Conservation (phyloP, 2,329 filamentous ascomycete species). For the Beauveria brongniartii region DNA sequence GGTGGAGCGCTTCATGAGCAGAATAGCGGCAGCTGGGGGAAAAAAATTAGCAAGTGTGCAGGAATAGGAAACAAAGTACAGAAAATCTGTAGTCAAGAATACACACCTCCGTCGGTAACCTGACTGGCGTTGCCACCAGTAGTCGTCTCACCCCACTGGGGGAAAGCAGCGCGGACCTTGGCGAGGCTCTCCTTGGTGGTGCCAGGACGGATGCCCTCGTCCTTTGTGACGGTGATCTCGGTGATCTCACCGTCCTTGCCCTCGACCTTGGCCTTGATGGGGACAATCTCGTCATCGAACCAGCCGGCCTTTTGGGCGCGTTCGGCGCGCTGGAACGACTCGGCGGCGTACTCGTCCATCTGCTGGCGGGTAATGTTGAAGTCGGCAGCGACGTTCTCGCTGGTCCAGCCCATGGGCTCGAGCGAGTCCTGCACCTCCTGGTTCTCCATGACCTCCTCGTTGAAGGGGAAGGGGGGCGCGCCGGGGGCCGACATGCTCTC, state of each 20-base stretch:
- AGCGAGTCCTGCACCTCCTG: constrained; percentile 80
- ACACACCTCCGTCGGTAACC: constrained; percentile 77
- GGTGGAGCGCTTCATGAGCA: constrained; percentile 91
- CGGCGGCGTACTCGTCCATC: constrained; percentile 80
- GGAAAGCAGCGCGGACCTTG: constrained; percentile 88
- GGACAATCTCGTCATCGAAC: constrained; percentile 91
- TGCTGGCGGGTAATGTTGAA: constrained; percentile 73
- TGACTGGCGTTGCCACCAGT: constrained; percentile 94
- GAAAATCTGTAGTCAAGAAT: not conserved
- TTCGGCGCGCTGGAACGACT: constrained; percentile 84
- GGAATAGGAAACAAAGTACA: not conserved
- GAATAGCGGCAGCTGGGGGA: constrained; percentile 62
- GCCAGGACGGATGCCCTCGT: constrained; percentile 85
- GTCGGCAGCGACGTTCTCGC: constrained; percentile 88
- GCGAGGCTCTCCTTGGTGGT: constrained; percentile 74
- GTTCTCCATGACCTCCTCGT: constrained; percentile 63
- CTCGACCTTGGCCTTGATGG: constrained; percentile 75
- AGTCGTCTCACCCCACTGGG: constrained; percentile 76
- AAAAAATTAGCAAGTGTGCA: constrained; percentile 10
- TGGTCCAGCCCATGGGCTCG: constrained; percentile 97
- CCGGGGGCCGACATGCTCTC: constrained; percentile 78
- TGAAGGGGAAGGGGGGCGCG: constrained; percentile 67
- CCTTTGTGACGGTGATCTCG: constrained; percentile 69
- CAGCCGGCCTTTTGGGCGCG: constrained; percentile 80
- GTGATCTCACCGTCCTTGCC: constrained; percentile 73